Evolutionary conservation across 768 basidiomycete species (phyloP).

Genomic region (Suillus ampliporus): DNA sequence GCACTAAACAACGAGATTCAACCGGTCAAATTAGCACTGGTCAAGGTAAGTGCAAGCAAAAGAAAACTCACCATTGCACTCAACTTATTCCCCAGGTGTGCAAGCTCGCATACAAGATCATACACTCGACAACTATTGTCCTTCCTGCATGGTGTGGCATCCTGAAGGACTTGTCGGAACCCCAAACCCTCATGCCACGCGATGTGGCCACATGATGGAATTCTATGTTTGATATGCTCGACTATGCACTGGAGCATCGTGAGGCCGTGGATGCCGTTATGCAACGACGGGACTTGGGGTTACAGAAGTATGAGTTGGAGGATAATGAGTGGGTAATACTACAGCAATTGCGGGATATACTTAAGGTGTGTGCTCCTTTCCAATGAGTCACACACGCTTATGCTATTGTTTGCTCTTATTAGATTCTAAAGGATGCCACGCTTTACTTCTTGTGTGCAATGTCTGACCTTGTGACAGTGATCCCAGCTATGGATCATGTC

Average conservation of each 20-base stretch:
- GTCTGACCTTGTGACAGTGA: too few species aligned
- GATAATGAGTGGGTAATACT: slow-evolving; percentile 29
- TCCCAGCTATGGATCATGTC: too few species aligned
- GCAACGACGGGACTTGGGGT: slow-evolving; percentile 9
- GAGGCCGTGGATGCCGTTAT: slow-evolving; percentile 27
- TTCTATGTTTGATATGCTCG: slow-evolving; percentile 26
- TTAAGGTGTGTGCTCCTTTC: slow-evolving; percentile 18
- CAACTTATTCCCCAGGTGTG: background rate
- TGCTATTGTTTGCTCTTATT: background rate
- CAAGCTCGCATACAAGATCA: slow-evolving; percentile 20
- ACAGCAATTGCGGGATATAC: slow-evolving; percentile 24
- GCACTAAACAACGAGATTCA: slow-evolving; percentile 1
- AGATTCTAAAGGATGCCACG: slow-evolving; percentile 30
- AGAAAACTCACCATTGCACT: background rate
- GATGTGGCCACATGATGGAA: slow-evolving; percentile 26
- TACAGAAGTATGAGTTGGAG: slow-evolving; percentile 18
- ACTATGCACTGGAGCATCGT: slow-evolving; percentile 14
- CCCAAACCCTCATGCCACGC: slow-evolving; percentile 14
- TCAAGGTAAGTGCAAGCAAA: slow-evolving; percentile 19
- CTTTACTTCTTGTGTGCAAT: too few species aligned
- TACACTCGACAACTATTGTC: slow-evolving; percentile 26
- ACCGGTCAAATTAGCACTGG: slow-evolving; percentile 19
- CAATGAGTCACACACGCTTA: background rate
- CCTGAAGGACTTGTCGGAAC: slow-evolving; percentile 17
- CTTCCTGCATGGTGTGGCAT: slow-evolving; percentile 26